These are phyloP conservation scores for Myxozyma kluyveri DNA, from an alignment of 805 yeast genomes.

Conservation along the genomic window DNA sequence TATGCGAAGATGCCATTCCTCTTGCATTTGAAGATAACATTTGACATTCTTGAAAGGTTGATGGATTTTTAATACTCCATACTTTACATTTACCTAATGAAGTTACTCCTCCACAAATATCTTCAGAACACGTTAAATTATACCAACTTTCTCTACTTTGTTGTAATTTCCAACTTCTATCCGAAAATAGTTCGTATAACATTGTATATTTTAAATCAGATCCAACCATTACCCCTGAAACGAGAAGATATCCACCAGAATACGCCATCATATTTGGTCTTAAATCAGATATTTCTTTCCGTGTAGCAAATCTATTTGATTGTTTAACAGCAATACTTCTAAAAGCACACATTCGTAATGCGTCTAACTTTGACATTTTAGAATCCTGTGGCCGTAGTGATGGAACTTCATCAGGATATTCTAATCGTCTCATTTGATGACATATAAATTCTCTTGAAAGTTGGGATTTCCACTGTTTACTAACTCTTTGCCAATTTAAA, in stretches of 20 bases:
- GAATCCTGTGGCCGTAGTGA: slow-evolving; percentile 27
- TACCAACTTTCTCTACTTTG: slow-evolving; percentile 31
- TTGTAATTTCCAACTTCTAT: slow-evolving; percentile 26
- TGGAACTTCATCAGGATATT: slow-evolving; percentile 22
- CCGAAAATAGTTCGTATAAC: slow-evolving; percentile 25
- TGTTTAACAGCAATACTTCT: slow-evolving; percentile 26
- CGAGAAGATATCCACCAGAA: slow-evolving; percentile 27
- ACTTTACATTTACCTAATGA: slow-evolving; percentile 28
- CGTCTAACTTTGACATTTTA: slow-evolving; percentile 15
- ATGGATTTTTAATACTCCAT: slow-evolving; percentile 20
- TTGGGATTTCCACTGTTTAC: slow-evolving; percentile 24
- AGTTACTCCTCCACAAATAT: slow-evolving; percentile 28
- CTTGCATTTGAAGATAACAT: slow-evolving; percentile 24
- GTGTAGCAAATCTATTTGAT: slow-evolving; percentile 21
- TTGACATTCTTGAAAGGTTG: slow-evolving; percentile 29
- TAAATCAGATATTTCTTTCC: slow-evolving; percentile 25
- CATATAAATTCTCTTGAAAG: slow-evolving; percentile 23
- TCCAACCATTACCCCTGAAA: slow-evolving; percentile 28
- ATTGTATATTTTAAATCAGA: slow-evolving; percentile 24
- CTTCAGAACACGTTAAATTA: slow-evolving; percentile 26
- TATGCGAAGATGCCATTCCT: slow-evolving; percentile 24
- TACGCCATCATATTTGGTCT: slow-evolving; percentile 27
- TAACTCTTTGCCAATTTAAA: slow-evolving; percentile 26
- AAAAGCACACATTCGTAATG: slow-evolving; percentile 21
- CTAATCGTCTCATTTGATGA: slow-evolving; percentile 15